A percentile compares a stretch with the other conserved stretches of the same genome.
Evolutionary conservation across 2,329 filamentous ascomycete species (phyloP).

Genomic region (Tolypocladium amazonense): DNA sequence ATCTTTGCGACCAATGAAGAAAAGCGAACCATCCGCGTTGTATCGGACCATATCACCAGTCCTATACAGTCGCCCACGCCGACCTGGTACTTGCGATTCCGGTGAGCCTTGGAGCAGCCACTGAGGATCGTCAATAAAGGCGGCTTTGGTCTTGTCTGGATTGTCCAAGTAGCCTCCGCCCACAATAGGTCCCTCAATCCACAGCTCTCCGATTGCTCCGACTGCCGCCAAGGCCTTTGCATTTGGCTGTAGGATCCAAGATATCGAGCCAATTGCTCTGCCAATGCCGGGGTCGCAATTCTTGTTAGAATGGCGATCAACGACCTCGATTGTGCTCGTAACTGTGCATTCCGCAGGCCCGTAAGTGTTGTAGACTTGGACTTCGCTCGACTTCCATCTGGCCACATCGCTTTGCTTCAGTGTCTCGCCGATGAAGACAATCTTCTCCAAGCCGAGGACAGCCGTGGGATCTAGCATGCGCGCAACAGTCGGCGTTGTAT

Average conservation of each 20-base stretch:
- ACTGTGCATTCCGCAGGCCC: neutral
- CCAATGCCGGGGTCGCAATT: neutral
- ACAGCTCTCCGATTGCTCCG: slow-evolving; percentile 20
- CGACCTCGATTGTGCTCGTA: neutral
- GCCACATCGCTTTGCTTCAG: neutral
- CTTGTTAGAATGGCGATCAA: neutral
- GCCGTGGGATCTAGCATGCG: neutral
- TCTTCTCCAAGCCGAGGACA: neutral
- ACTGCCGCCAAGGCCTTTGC: slow-evolving; percentile 13
- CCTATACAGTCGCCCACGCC: slow-evolving; percentile 17
- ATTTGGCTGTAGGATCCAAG: slow-evolving; percentile 18
- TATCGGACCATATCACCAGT: slow-evolving; percentile 24
- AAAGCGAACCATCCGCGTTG: slow-evolving; percentile 15
- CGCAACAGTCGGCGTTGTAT: neutral
- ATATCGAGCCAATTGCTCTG: neutral
- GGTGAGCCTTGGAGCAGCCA: slow-evolving; percentile 19
- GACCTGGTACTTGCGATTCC: slow-evolving; percentile 16
- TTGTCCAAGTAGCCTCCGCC: slow-evolving; percentile 38
- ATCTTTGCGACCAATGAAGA: slow-evolving; percentile 31
- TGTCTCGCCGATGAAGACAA: neutral
- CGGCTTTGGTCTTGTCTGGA: slow-evolving; percentile 28
- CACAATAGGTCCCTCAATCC: slow-evolving; percentile 32
- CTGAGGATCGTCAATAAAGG: slow-evolving; percentile 31
- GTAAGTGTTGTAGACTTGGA: neutral
- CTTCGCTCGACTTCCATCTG: neutral